Base-by-base conservation (phyloP, 305 asterid species). In the Rubia peregrina region DNA sequence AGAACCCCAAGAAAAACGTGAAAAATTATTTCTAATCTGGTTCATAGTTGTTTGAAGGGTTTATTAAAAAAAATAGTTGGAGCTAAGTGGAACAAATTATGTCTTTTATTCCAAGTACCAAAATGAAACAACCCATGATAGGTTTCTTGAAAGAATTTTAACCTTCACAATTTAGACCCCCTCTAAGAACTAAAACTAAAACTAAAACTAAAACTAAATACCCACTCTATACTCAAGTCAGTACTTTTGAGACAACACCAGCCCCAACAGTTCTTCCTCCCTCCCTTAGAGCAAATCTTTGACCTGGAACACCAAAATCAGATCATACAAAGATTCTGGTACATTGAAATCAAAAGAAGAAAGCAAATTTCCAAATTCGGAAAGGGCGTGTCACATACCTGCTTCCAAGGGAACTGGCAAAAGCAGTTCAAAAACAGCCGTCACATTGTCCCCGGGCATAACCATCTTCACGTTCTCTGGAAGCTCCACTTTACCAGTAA, bases 401-500 rank as follows among this genome's bases (percentile, higher is more conserved):
- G 90, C 79, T 77, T 91, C 97, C 12, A 95, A 88, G 66, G 98
- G 96, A 74, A 92, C 98, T 4, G 98, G 91, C 77, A 78, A 85
- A 24, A 90, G 91, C 53, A 95, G 90, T 81, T 90, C 96, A 51
- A 95, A 95, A 71, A 84, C 85, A 57, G 98, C 99, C 57, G 99
- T 90, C 68, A 95, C 99, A 73, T 92, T 92, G 87, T 95, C 99
- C 64, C 99, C 99, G 0, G 99, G 98, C 99, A 95, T 95, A 76
- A 95, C 99, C 99, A 95, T 95, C 92, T 92, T 95, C 61, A 95
- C 97, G 73, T 86, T 90, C 83, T 90, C 96, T 3, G 99, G 99
- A 79, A 95, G 82, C 80, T 95, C 96, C 53, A 95, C 98, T 79
- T 89, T 95, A 72, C 99, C 98, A 53, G 97, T 95, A 75, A 95